Evolutionary conservation across 495 filamentous ascomycete genomes (phyloP), one percentile per base, ranked within the genome.

Genomic region (Aspergillus ostianus): DNA sequence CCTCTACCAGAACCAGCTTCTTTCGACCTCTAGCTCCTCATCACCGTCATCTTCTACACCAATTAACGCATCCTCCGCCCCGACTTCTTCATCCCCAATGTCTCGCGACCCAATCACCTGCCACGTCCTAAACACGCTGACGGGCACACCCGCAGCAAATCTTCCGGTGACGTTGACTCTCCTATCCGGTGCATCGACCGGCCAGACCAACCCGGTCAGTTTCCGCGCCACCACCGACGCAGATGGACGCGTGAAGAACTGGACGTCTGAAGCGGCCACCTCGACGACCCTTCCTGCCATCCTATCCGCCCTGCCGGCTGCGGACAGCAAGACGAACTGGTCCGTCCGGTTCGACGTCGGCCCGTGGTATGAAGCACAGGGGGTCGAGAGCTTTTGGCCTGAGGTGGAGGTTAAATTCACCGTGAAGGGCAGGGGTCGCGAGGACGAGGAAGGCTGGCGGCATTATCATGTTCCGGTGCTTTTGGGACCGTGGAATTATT

Each of bases 401-500:
- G 89, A 93, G 75, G 92, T 97, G n/a, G 86, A 87, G 71, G 83
- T 98, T 46, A 85, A 85, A 55, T 97, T 98, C 72, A 84, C 83
- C 48, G 91, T 93, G 3, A 81, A 84, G 61, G 76, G 77, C 44
- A 70, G 77, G 23, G 77, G 77, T 3, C 73, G 73, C 29, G 80
- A 82, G 51, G 85, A 78, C 13, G 82, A 89, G 80, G 77, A 78
- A 55, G 79, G 77, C 50, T 86, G 80, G 67, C 81, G 90, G 76
- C 90, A 95, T 76, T 97, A 92, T 66, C 94, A 98, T 83, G 89
- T 98, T 4, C 94, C 94, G 26, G 76, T 98, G 70, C 65, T 98
- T 71, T 70, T 98, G 75, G 85, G 90, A 56, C 93, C 93, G 47
- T 97, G 87, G 79, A 91, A 87, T 67, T 98, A 96, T 77, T 90